These are phyloP conservation scores for Zangia roseola DNA, from an alignment of 768 basidiomycete genomes.

Conservation along the genomic window DNA sequence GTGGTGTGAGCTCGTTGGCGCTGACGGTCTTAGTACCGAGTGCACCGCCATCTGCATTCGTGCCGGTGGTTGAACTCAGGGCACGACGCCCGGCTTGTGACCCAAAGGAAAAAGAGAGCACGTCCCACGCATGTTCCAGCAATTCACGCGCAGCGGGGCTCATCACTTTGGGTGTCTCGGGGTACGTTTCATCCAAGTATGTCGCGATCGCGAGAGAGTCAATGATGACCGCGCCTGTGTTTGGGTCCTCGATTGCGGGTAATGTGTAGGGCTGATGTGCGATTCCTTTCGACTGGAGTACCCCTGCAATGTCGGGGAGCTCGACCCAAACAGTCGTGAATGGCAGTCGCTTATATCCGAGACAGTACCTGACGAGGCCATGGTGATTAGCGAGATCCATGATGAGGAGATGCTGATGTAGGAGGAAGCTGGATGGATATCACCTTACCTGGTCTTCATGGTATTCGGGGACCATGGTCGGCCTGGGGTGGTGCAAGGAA, in stretches of 20 bases:
- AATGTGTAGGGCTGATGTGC: conserved; percentile 37
- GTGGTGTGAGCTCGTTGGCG: not conserved
- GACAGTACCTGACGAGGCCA: conserved; percentile 36
- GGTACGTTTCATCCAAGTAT: conserved; percentile 50
- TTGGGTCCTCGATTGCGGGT: conserved; percentile 49
- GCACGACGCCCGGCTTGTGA: too few species aligned
- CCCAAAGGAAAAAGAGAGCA: not conserved
- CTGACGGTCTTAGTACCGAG: not conserved
- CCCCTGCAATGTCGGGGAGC: conserved; percentile 45
- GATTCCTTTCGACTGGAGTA: conserved; percentile 28
- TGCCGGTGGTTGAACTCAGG: not conserved
- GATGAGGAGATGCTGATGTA: too few species aligned
- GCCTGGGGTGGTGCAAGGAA: conserved; percentile 26
- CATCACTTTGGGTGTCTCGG: conserved; percentile 39
- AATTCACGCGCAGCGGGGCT: conserved; percentile 35
- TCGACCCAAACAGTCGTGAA: conserved; percentile 38
- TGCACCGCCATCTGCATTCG: not conserved
- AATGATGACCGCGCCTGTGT: conserved; percentile 36
- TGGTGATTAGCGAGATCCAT: conserved; percentile 6
- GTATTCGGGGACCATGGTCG: conserved; percentile 40
- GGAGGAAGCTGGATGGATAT: not conserved
- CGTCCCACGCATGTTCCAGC: conserved; percentile 32
- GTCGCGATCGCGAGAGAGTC: conserved; percentile 46
- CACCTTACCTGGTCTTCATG: conserved; percentile 34
- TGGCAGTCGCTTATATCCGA: conserved; percentile 3